Percentiles rank a stretch among this genome's conserved stretches.
phyloP scores from a whole-genome alignment of 495 filamentous ascomycete genomes.

The Xylaria castorea region DNA sequence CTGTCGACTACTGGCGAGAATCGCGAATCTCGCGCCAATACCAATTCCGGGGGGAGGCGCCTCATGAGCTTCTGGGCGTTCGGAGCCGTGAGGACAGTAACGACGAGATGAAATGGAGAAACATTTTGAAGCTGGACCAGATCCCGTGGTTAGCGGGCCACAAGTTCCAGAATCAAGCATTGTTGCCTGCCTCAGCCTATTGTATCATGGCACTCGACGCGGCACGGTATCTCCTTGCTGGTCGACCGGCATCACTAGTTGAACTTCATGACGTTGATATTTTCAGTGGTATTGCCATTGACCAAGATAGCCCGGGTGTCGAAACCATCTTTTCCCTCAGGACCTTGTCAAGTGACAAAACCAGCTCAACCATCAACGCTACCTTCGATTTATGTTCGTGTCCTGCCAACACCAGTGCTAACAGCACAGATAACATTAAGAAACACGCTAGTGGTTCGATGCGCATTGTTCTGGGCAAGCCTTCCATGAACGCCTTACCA shows the following conservation, averaged over 20 bases:
- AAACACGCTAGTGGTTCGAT: constrained; percentile 46
- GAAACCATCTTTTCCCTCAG: constrained; percentile 55
- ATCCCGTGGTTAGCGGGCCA: constrained; percentile 50
- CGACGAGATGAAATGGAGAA: constrained; percentile 52
- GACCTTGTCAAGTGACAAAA: constrained; percentile 19
- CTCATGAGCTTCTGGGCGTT: constrained; percentile 57
- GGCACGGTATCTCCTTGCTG: constrained; percentile 37
- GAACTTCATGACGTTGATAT: constrained; percentile 52
- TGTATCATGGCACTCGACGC: constrained; percentile 54
- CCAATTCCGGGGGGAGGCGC: constrained; percentile 46
- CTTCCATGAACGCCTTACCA: constrained; percentile 36
- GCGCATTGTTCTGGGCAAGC: constrained; percentile 42
- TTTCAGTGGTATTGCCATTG: constrained; percentile 55
- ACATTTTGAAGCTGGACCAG: constrained; percentile 53
- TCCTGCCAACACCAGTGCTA: constrained; percentile 32
- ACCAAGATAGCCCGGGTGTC: constrained; percentile 50
- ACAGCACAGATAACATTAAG: constrained; percentile 44
- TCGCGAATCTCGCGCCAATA: constrained; percentile 55
- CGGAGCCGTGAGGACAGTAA: constrained; percentile 52
- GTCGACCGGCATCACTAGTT: constrained; percentile 44
- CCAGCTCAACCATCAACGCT: constrained; percentile 40
- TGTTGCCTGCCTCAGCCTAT: constrained; percentile 55
- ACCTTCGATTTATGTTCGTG: constrained; percentile 47
- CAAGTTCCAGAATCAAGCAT: constrained; percentile 51
- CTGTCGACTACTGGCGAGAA: constrained; percentile 51